phyloP scores from a whole-genome alignment of 2,329 filamentous ascomycete genomes.

The Ascochyta rabiei region DNA sequence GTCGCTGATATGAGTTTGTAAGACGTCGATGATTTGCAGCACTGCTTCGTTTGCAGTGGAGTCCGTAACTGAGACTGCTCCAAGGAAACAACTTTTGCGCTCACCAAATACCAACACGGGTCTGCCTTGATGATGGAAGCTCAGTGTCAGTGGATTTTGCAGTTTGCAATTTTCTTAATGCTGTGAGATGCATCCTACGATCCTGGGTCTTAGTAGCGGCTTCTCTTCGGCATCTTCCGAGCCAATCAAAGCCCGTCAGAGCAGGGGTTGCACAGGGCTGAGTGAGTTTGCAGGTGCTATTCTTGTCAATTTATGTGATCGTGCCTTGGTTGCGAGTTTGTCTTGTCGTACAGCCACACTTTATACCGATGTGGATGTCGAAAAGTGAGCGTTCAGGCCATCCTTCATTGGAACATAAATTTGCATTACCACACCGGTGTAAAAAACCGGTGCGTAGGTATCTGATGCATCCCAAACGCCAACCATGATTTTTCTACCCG shows the following conservation, averaged over 20 bases:
- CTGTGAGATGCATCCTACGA: slow-evolving; percentile 6
- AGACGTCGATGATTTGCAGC: neutral
- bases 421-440: slow-evolving; percentile 30
- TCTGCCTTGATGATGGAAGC: neutral
- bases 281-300: slow-evolving; percentile 1
- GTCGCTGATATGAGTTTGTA: neutral
- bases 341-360: neutral
- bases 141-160: neutral
- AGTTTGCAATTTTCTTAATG: slow-evolving; percentile 9
- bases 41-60: neutral
- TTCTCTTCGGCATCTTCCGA: neutral
- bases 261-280: slow-evolving; percentile 2
- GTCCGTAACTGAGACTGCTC: neutral
- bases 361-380: neutral
- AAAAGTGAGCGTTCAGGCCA: neutral
- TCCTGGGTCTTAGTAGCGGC: neutral
- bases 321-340: neutral
- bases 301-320: neutral
- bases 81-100: neutral
- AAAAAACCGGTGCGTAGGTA: slow-evolving; percentile 32
- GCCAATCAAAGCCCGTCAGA: neutral
- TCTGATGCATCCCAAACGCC: slow-evolving; percentile 42
- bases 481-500: slow-evolving; percentile 34
- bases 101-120: neutral
- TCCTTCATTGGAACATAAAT: slow-evolving; percentile 16